phyloP scores from a whole-genome alignment of 345 rosid genomes.

The Salix purpurea region DNA sequence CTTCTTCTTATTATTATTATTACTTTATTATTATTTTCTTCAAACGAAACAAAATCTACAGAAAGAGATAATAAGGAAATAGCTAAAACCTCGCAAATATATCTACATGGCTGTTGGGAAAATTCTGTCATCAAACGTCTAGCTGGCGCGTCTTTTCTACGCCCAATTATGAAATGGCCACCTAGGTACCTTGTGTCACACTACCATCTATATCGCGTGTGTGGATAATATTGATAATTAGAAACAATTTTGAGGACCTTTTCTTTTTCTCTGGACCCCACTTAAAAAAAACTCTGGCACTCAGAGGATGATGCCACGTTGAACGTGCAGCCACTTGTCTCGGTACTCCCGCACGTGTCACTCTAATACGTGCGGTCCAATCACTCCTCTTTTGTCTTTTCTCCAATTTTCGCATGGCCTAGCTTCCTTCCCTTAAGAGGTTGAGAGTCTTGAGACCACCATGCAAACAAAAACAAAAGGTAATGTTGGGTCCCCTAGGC shows the following conservation, averaged over 20 bases:
- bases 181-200: background rate
- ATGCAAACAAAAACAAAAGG: no score
- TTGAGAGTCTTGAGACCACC: no score
- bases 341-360: background rate
- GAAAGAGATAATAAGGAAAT: background rate
- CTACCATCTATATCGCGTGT: background rate
- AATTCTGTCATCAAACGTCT: background rate
- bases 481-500: background rate
- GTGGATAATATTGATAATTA: no score
- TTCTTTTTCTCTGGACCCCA: background rate
- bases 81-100: background rate
- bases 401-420: background rate
- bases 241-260: background rate
- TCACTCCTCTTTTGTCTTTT: background rate
- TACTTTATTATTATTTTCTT: background rate
- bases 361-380: background rate
- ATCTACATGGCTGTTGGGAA: background rate
- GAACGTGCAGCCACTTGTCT: background rate
- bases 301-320: conserved; percentile 17
- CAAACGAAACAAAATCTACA: background rate
- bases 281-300: background rate
- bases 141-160: background rate
- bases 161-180: background rate
- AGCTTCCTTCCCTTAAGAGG: background rate
- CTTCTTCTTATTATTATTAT: no score